These are phyloP conservation scores for Daldinia caldariorum DNA, from an alignment of 495 filamentous ascomycete species.

Conservation along the genomic window DNA sequence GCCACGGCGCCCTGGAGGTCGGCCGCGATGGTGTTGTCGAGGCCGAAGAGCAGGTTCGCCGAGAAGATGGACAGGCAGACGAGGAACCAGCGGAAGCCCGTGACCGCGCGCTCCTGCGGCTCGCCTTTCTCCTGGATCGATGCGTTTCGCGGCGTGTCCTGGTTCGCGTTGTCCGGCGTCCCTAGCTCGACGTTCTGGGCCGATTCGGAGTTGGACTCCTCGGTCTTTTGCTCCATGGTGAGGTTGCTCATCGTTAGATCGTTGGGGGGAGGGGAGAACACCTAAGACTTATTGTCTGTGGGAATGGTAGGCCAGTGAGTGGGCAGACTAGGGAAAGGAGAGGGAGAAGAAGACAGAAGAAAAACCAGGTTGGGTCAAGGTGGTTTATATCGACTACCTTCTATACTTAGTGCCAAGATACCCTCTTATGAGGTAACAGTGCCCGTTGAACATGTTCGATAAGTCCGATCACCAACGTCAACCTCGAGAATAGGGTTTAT, in stretches of 20 bases:
- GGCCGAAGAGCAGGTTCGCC: slow-evolving; percentile 61
- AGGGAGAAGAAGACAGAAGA: background rate
- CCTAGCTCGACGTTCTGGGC: slow-evolving; percentile 47
- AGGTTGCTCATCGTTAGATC: background rate
- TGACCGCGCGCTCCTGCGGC: slow-evolving; percentile 23
- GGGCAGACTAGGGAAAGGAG: background rate
- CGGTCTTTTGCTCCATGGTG: slow-evolving; percentile 4
- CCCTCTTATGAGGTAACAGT: background rate
- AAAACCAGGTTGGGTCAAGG: background rate
- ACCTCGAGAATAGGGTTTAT: no score
- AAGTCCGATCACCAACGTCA: no score
- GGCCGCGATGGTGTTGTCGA: slow-evolving; percentile 72
- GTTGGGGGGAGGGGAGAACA: background rate
- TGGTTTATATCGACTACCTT: background rate
- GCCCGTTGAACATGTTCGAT: no score
- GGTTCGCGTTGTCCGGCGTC: slow-evolving; percentile 48
- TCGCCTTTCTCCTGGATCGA: slow-evolving; percentile 2
- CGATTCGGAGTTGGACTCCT: slow-evolving; percentile 14
- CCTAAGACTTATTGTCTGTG: no score
- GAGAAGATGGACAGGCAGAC: slow-evolving; percentile 59
- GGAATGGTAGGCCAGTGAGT: no score
- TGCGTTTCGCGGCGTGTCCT: slow-evolving; percentile 24
- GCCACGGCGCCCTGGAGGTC: slow-evolving; percentile 64
- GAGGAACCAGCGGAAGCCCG: slow-evolving; percentile 49
- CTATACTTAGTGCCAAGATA: no score